A percentile compares a stretch with the other conserved stretches of the same genome.
Evolutionary conservation across 2,329 filamentous ascomycete genomes (phyloP).

Genomic region (Dryadomyces quercivorus): DNA sequence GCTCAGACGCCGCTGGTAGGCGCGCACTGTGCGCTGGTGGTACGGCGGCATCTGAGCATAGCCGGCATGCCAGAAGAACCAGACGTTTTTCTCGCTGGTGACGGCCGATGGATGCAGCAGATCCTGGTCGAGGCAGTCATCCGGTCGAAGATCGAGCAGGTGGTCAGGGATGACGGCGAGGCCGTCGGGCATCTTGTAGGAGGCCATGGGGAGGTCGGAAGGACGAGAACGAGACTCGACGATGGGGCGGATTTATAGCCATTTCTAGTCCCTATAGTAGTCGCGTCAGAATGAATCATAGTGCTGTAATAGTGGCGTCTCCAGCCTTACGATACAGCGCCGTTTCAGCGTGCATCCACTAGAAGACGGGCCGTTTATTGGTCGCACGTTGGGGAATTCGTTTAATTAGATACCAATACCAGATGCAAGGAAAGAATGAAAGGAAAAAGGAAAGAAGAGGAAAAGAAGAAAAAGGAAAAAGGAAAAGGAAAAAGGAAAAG

Average conservation of each 20-base stretch:
- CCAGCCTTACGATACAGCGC: too few species aligned
- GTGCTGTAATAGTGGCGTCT: too few species aligned
- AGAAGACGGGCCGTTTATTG: neutral
- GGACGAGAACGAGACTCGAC: too few species aligned
- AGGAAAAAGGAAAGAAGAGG: constrained; percentile 2
- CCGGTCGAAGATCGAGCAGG: neutral
- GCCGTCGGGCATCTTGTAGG: too few species aligned
- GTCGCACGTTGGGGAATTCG: too few species aligned
- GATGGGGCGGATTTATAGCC: too few species aligned
- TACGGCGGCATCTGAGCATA: neutral
- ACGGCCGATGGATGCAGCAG: neutral
- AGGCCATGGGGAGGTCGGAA: too few species aligned
- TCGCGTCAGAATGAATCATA: neutral
- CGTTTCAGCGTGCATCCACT: neutral
- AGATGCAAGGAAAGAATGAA: neutral
- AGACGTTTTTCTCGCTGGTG: neutral
- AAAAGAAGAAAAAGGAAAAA: neutral
- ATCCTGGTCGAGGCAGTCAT: neutral
- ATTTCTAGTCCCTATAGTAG: too few species aligned
- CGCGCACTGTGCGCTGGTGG: neutral
- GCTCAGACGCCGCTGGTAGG: neutral
- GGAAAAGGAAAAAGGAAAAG: neutral
- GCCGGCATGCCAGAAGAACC: neutral
- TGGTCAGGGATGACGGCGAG: neutral
- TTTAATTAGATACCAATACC: neutral